Conservation (phyloP, 352 stramenopile species). For the Phytophthora syringae region DNA sequence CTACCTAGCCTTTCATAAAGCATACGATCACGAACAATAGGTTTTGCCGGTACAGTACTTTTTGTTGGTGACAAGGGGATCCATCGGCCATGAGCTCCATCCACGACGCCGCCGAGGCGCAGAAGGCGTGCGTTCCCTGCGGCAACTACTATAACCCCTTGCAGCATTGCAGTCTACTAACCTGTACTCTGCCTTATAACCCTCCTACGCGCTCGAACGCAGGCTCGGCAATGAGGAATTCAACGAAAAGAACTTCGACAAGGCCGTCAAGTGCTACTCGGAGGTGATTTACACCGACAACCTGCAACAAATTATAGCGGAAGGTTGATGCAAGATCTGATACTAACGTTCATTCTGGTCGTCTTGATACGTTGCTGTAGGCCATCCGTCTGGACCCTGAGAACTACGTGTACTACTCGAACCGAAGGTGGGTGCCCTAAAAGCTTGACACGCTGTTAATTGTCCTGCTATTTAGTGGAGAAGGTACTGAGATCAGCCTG, state of each 20-base stretch:
- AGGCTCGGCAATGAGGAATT: constrained; percentile 88
- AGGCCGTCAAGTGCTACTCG: constrained; percentile 80
- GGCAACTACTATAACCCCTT: not conserved
- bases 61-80: constrained; percentile 24
- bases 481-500: not conserved
- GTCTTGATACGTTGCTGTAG: constrained; percentile 32
- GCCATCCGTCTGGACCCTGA: constrained; percentile 76
- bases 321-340: not conserved
- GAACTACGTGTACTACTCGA: constrained; percentile 89
- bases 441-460: not conserved
- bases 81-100: constrained; percentile 38
- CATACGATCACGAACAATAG: not conserved
- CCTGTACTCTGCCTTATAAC: not conserved
- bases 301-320: not conserved
- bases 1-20: not conserved
- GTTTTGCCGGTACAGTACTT: not conserved
- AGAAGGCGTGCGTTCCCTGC: constrained; percentile 60
- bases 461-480: not conserved
- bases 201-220: not conserved
- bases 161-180: not conserved
- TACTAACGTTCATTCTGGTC: not conserved
- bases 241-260: constrained; percentile 87
- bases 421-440: constrained; percentile 55
- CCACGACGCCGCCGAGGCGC: constrained; percentile 63
- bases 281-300: constrained; percentile 43